Evolutionary conservation across 495 filamentous ascomycete species (phyloP), one percentile per base, ranked within the genome.

Genomic region (Aspergillus nidulans): DNA sequence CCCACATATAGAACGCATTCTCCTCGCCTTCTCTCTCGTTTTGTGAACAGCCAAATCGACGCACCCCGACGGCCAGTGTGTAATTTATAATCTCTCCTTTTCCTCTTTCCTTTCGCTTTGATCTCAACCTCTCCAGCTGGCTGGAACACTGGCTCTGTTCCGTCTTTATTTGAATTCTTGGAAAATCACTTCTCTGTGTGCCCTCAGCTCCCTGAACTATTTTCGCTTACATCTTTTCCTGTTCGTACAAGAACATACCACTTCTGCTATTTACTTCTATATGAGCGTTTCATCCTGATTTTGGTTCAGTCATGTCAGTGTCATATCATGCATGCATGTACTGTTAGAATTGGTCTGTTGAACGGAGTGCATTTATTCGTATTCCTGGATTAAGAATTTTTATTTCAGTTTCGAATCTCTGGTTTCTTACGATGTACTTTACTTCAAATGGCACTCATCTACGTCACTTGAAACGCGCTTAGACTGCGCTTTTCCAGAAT

Each of bases 21-120:
- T 20, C 53, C 43, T 18, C 44, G 34, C 34, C 26, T 30, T 45
- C 23, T 23, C 52, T 36, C 47, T 26, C 28, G 23, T 49, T 43
- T 51, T 38, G 25, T 40, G 32, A 44, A 21, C 46, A 19, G 30
- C 30, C 36, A 50, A 32, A 41, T 34, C 18, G 25, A 30, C 47
- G 46, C 26, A 40, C 25, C 42, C 48, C 6, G 30, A 12, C 30
- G 10, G 39, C 52, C 23, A 49, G 50, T 48, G 42, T 61, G 56
- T 64, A 61, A 61, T 59, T 32, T 64, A 58, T 64, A 59, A 64
- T 64, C 6, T 39, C 15, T n/a, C n/a, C n/a, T n/a, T 16, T 18
- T 40, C 46, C 24, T 40, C 44, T 44, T 18, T 34, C 46, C 43
- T 53, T 52, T 13, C 3, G 15, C n/a, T 52, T 25, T 7, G 34